These are phyloP conservation scores for Sherardia arvensis DNA, from an alignment of 257 asterid species.

Conservation along the genomic window DNA sequence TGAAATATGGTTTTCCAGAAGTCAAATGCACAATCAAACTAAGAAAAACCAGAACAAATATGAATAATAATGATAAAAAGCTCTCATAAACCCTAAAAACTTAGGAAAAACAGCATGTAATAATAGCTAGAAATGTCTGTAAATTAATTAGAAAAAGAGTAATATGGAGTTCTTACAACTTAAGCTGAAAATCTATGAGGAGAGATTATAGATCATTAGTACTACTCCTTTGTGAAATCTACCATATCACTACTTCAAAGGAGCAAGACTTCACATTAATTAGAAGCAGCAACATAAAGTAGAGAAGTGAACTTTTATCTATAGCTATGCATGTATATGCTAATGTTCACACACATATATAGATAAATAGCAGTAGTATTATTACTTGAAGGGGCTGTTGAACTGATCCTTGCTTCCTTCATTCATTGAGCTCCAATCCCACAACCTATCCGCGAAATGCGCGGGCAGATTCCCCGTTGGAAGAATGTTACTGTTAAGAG, in stretches of 20 bases:
- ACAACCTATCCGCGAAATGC: conserved; percentile 46
- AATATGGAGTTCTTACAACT: conserved; percentile 9
- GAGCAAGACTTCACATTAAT: conserved; percentile 1
- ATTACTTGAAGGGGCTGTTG: conserved; percentile 22
- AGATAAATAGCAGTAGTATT: background rate
- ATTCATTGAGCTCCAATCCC: conserved; percentile 65
- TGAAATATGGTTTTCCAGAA: background rate
- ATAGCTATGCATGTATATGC: conserved; percentile 6
- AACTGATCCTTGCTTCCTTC: conserved; percentile 23
- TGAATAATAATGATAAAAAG: too few relatives aligned
- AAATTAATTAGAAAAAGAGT: background rate
- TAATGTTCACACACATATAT: background rate
- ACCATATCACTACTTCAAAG: background rate
- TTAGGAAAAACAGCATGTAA: background rate
- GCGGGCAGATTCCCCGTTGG: conserved; percentile 31
- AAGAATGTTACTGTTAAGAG: conserved; percentile 16
- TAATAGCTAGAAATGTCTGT: background rate
- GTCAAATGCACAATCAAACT: background rate
- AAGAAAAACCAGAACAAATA: background rate
- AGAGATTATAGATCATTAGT: background rate
- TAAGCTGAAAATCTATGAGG: background rate
- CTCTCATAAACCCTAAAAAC: background rate
- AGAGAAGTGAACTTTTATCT: background rate
- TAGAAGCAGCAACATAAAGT: background rate
- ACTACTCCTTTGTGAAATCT: conserved; percentile 5